Conservation (phyloP, 352 stramenopile genomes). For the Pythium periplocum region DNA sequence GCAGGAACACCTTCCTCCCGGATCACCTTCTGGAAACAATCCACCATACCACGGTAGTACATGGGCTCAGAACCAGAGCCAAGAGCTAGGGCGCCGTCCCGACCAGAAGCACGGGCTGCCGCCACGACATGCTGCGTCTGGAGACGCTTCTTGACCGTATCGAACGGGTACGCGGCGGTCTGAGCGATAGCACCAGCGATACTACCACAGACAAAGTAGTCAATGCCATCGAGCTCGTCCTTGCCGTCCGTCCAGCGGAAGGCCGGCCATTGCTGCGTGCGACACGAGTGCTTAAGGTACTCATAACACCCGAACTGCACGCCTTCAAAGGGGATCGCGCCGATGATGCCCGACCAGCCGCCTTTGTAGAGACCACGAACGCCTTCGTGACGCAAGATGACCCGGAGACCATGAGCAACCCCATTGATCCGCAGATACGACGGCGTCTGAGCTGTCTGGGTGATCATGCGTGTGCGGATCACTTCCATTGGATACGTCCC, state of each 20-base stretch:
- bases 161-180: slow-evolving; percentile 82
- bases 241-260: slow-evolving; percentile 65
- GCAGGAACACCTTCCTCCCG: slow-evolving; percentile 58
- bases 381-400: slow-evolving; percentile 58
- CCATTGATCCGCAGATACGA: slow-evolving; percentile 42
- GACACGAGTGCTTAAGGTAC: slow-evolving; percentile 56
- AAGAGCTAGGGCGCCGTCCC: background rate
- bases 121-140: slow-evolving; percentile 40
- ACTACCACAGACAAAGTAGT: slow-evolving; percentile 78
- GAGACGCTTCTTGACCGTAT: slow-evolving; percentile 81
- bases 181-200: slow-evolving; percentile 67
- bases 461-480: slow-evolving; percentile 77
- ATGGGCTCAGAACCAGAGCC: slow-evolving; percentile 5
- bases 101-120: background rate
- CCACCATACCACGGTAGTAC: slow-evolving; percentile 64
- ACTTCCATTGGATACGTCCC: slow-evolving; percentile 79
- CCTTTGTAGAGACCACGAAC: slow-evolving; percentile 70
- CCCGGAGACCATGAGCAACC: slow-evolving; percentile 47
- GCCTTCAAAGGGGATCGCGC: slow-evolving; percentile 76
- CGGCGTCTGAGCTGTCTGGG: slow-evolving; percentile 33
- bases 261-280: slow-evolving; percentile 42
- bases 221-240: slow-evolving; percentile 55
- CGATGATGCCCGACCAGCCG: slow-evolving; percentile 52
- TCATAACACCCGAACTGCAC: slow-evolving; percentile 85
- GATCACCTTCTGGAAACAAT: slow-evolving; percentile 72